Conservation (phyloP, 225 moss, liverwort and hornwort species). For the Ulota crispa region DNA sequence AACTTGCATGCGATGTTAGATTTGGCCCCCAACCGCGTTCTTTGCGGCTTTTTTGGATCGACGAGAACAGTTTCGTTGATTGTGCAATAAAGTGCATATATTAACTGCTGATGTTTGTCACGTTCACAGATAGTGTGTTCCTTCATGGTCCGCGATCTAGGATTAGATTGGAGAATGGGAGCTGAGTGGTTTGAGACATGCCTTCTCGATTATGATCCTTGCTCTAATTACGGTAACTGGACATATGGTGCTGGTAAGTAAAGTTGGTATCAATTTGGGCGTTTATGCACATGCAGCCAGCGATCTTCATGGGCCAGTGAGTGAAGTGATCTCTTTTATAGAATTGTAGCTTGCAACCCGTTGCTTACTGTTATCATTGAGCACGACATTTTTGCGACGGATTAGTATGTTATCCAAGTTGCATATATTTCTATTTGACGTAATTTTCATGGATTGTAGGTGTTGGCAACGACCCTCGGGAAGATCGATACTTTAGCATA, state of each 20-base stretch:
- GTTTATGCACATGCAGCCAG: background rate
- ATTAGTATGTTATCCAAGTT: background rate
- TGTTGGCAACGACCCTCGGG: constrained; percentile 96
- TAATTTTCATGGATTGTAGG: constrained; percentile 41
- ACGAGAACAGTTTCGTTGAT: background rate
- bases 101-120: background rate
- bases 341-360: background rate
- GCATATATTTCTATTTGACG: constrained; percentile 20
- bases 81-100: background rate
- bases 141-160: constrained; percentile 89
- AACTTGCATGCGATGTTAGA: background rate
- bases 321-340: background rate
- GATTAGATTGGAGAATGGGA: constrained; percentile 96
- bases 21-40: background rate
- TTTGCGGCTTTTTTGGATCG: background rate
- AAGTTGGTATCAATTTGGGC: background rate
- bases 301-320: background rate
- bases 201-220: constrained; percentile 93
- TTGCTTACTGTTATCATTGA: background rate
- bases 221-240: constrained; percentile 99
- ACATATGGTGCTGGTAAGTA: constrained; percentile 86
- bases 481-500: constrained; percentile 98
- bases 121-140: constrained; percentile 89
- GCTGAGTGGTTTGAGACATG: constrained; percentile 99
- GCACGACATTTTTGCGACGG: background rate